Percentiles rank a stretch among this genome's conserved stretches.
Evolutionary conservation across 805 yeast species (phyloP).

Genomic region (Kazachstania taianensis): DNA sequence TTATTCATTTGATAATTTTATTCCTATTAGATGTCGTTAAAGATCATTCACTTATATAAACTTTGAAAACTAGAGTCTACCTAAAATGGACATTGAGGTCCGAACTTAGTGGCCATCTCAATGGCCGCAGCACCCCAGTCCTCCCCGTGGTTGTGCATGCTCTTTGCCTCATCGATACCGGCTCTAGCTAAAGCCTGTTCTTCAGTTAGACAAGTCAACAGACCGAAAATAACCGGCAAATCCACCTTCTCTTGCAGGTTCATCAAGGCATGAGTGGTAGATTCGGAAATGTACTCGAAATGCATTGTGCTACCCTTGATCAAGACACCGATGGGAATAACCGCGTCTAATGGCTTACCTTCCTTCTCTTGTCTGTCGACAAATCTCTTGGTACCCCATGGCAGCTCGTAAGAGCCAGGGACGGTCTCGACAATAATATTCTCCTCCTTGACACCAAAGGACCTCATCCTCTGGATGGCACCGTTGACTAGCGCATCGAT

Average conservation of each 20-base stretch:
- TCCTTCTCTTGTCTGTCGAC: conserved; percentile 34
- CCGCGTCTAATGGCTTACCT: conserved; percentile 59
- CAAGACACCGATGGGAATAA: conserved; percentile 87
- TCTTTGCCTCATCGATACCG: conserved; percentile 56
- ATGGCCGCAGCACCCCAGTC: conserved; percentile 99
- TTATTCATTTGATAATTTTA: not conserved
- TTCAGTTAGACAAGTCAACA: conserved; percentile 86
- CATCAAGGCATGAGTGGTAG: conserved; percentile 82
- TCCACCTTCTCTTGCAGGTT: conserved; percentile 55
- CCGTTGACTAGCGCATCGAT: conserved; percentile 77
- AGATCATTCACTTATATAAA: too few relatives aligned
- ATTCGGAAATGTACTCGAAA: conserved; percentile 91
- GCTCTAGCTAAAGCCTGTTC: conserved; percentile 92
- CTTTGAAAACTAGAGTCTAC: too few relatives aligned
- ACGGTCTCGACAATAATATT: conserved; percentile 77
- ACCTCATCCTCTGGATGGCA: conserved; percentile 47
- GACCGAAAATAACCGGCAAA: conserved; percentile 85
- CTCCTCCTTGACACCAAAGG: conserved; percentile 61
- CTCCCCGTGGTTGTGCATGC: conserved; percentile 88
- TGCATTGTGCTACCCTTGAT: conserved; percentile 98
- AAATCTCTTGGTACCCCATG: conserved; percentile 60
- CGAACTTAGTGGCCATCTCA: conserved; percentile 65
- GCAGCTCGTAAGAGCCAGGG: conserved; percentile 93
- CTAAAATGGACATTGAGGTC: conserved; percentile 12
- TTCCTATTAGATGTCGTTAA: too few relatives aligned